Evolutionary conservation across 2,329 filamentous ascomycete genomes (phyloP).

Genomic region (Alternaria arborescens): DNA sequence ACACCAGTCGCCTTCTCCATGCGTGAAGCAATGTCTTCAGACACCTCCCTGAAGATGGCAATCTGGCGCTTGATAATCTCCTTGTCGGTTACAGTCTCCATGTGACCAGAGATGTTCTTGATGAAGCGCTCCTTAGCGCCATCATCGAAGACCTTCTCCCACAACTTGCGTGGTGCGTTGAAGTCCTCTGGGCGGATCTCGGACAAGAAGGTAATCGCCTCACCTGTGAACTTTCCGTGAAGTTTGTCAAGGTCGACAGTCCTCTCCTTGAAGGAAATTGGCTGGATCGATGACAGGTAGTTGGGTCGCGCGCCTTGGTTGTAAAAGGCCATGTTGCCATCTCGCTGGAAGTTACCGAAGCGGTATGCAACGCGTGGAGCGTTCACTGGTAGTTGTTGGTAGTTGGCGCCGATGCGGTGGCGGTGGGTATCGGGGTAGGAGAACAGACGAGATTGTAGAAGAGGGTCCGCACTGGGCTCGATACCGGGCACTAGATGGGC

Average conservation of each 20-base stretch:
- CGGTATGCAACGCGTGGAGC: constrained; percentile 64
- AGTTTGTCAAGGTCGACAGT: constrained; percentile 59
- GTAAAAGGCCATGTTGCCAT: constrained; percentile 73
- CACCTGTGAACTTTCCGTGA: constrained; percentile 60
- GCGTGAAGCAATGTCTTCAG: constrained; percentile 64
- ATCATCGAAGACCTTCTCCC: constrained; percentile 70
- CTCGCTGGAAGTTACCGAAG: constrained; percentile 73
- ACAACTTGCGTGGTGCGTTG: constrained; percentile 65
- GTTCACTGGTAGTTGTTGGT: constrained; percentile 66
- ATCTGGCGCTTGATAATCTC: constrained; percentile 72
- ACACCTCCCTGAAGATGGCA: constrained; percentile 70
- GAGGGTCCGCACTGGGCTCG: constrained; percentile 74
- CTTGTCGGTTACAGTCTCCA: constrained; percentile 64
- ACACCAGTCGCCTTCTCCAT: constrained; percentile 70
- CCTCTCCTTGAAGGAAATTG: constrained; percentile 59
- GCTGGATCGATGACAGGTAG: constrained; percentile 64
- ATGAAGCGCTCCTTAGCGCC: constrained; percentile 66
- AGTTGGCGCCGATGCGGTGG: constrained; percentile 66
- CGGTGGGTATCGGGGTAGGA: constrained; percentile 73
- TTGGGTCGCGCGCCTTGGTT: constrained; percentile 69
- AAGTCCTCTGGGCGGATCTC: constrained; percentile 64
- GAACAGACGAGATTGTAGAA: constrained; percentile 74
- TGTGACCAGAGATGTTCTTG: constrained; percentile 68
- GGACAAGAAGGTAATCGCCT: constrained; percentile 61
- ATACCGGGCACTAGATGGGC: constrained; percentile 72